Evolutionary conservation across 1,284 basidiomycete species (phyloP).

Genomic region (Papiliotrema laurentii): DNA sequence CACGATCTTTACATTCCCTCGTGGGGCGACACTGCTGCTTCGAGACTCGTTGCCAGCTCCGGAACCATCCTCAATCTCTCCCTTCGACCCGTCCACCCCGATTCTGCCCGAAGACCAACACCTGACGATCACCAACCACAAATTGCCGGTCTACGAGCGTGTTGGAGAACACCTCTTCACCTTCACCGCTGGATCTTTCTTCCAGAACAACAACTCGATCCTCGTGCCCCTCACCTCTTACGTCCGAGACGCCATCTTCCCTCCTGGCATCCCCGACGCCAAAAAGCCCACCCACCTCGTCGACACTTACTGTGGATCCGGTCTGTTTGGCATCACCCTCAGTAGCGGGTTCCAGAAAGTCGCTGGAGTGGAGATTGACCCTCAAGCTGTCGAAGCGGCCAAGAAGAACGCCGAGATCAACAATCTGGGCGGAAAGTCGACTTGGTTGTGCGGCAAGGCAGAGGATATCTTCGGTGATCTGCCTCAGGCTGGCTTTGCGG

Average conservation of each 20-base stretch:
- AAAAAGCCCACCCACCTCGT: conserved; percentile 69
- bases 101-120: conserved; percentile 54
- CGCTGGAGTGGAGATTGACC: conserved; percentile 84
- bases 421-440: conserved; percentile 44
- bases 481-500: conserved; percentile 35
- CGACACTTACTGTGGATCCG: conserved; percentile 84
- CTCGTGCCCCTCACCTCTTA: conserved; percentile 76
- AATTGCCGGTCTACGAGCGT: conserved; percentile 72
- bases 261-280: conserved; percentile 19
- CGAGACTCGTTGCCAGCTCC: conserved; percentile 68
- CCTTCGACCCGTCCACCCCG: conserved; percentile 21
- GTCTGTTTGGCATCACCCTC: conserved; percentile 86
- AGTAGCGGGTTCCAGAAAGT: conserved; percentile 70
- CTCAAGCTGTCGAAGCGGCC: conserved; percentile 70
- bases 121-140: conserved; percentile 78
- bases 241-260: conserved; percentile 70
- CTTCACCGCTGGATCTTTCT: conserved; percentile 85
- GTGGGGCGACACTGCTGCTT: conserved; percentile 84
- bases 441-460: conserved; percentile 55
- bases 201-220: conserved; percentile 97
- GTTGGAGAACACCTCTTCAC: conserved; percentile 80
- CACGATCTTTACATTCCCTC: conserved; percentile 74
- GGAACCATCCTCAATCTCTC: conserved; percentile 29
- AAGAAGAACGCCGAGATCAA: conserved; percentile 77
- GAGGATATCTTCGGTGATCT: conserved; percentile 54